These are phyloP conservation scores for Hirschioporus abietinus DNA, from an alignment of 768 basidiomycete species.

Conservation along the genomic window DNA sequence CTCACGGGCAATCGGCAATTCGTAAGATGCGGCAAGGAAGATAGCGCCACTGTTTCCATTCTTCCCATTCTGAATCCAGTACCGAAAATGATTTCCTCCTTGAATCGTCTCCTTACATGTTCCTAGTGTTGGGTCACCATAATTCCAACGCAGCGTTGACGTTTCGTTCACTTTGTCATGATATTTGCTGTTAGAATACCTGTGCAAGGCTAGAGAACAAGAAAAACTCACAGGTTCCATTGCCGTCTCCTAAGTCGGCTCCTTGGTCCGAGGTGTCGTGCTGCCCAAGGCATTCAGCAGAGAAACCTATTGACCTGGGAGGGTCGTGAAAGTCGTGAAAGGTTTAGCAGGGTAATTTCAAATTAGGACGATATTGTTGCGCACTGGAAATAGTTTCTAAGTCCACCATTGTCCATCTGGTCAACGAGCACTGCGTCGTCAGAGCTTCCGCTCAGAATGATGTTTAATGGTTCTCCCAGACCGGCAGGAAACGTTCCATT, in stretches of 20 bases:
- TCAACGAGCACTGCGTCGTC: constrained; percentile 63
- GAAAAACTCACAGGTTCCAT: constrained; percentile 52
- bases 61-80: constrained; percentile 77
- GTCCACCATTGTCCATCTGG: constrained; percentile 56
- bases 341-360: not conserved
- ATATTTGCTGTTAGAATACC: constrained; percentile 5
- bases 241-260: constrained; percentile 81
- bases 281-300: constrained; percentile 81
- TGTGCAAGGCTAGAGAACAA: not conserved
- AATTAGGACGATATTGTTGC: constrained; percentile 22
- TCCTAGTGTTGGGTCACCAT: constrained; percentile 73
- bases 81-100: constrained; percentile 86
- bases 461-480: constrained; percentile 83
- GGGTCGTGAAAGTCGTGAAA: too few relatives aligned
- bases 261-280: constrained; percentile 61
- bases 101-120: constrained; percentile 81
- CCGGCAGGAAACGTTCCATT: constrained; percentile 59
- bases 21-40: constrained; percentile 73
- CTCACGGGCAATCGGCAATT: constrained; percentile 56
- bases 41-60: constrained; percentile 62
- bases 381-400: constrained; percentile 78
- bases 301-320: constrained; percentile 62
- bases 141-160: constrained; percentile 81
- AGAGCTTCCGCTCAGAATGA: constrained; percentile 73
- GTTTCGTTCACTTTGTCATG: constrained; percentile 63